phyloP scores from a whole-genome alignment of 2,329 filamentous ascomycete genomes.

The Calonectria pseudoreteaudii region DNA sequence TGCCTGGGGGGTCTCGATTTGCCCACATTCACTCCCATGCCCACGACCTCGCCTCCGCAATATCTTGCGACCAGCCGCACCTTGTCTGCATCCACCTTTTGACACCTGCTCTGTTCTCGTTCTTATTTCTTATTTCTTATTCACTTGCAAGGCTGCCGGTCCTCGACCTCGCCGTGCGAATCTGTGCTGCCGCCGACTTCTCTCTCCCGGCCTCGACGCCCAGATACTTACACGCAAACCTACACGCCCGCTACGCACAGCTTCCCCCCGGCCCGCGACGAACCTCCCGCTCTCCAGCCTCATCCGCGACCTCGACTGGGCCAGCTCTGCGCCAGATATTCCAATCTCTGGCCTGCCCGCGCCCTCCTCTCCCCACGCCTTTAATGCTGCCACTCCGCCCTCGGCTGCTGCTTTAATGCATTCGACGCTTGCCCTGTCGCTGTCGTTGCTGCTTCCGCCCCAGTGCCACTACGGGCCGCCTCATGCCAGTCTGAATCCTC shows the following conservation, averaged over 20 bases:
- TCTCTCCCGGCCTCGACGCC: neutral
- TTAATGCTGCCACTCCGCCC: constrained; percentile 23
- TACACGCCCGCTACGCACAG: neutral
- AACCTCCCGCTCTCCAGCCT: constrained; percentile 4
- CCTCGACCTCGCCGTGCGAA: neutral
- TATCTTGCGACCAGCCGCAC: constrained; percentile 45
- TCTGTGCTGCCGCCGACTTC: neutral
- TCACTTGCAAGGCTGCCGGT: neutral
- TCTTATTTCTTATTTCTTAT: constrained; percentile 17
- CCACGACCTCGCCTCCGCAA: constrained; percentile 43
- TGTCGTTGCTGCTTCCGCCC: constrained; percentile 25
- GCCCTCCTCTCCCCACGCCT: neutral
- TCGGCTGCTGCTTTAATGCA: constrained; percentile 40
- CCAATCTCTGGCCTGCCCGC: constrained; percentile 10
- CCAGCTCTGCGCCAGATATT: neutral
- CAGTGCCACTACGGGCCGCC: constrained; percentile 36
- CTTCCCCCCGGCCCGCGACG: neutral
- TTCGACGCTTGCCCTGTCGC: constrained; percentile 31
- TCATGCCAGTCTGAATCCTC: constrained; percentile 38
- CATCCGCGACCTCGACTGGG: constrained; percentile 1
- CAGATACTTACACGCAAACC: neutral
- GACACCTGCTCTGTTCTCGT: constrained; percentile 27
- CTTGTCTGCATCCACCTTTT: constrained; percentile 40
- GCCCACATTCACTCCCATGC: constrained; percentile 31
- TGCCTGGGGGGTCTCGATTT: constrained; percentile 40